Evolutionary conservation across 2,329 filamentous ascomycete species (phyloP).

Genomic region (Dothistroma pini): DNA sequence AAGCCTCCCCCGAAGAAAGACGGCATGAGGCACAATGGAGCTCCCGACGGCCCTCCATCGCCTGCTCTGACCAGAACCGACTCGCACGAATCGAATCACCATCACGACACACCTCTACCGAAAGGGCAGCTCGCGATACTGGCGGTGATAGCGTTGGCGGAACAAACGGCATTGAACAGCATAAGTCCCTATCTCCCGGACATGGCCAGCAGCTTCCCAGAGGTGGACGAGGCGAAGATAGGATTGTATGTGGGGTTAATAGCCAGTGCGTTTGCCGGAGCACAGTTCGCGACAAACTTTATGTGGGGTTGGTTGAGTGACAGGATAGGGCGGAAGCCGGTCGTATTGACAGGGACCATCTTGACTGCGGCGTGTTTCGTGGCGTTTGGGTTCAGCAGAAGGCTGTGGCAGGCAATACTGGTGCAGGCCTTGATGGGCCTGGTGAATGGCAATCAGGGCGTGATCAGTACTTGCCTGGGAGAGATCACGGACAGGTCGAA

Average conservation of each 20-base stretch:
- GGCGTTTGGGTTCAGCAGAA: constrained; percentile 80
- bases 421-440: constrained; percentile 89
- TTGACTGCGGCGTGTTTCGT: constrained; percentile 77
- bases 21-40: constrained; percentile 18
- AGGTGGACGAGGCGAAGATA: constrained; percentile 65
- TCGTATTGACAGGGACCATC: constrained; percentile 77
- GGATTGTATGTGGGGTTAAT: constrained; percentile 88
- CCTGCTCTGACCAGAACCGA: constrained; percentile 14
- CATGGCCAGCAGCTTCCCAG: constrained; percentile 84
- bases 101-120: constrained; percentile 70
- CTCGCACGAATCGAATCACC: constrained; percentile 17
- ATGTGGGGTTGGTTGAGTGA: constrained; percentile 86
- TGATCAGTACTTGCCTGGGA: constrained; percentile 88
- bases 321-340: constrained; percentile 73
- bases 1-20: constrained; percentile 41
- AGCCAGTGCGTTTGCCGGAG: constrained; percentile 85
- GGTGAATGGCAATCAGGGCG: constrained; percentile 90
- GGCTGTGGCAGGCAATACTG: constrained; percentile 76
- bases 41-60: constrained; percentile 9
- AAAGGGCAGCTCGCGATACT: constrained; percentile 77
- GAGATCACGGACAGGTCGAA: constrained; percentile 95
- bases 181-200: constrained; percentile 92
- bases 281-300: constrained; percentile 89
- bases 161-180: constrained; percentile 95
- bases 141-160: constrained; percentile 82